Base-by-base conservation (phyloP, 768 basidiomycete genomes). In the Saitozyma sp. region DNA sequence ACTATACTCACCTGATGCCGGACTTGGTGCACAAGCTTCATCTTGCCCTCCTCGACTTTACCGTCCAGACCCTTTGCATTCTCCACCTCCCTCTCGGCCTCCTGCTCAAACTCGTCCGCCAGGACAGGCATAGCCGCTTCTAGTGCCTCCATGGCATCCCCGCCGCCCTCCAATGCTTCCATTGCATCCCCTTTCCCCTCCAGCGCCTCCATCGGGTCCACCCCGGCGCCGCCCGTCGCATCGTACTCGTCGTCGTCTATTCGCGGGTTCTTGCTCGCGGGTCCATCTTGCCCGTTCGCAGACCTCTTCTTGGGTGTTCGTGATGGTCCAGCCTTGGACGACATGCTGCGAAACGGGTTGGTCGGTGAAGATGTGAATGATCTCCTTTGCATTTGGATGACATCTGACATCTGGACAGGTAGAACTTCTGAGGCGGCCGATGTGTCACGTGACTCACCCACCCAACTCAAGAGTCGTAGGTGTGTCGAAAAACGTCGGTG, bases 31-130 rank as follows among this genome's bases (percentile, higher is more conserved):
- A 78, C 76, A 9, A 81, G 66, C 51, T 79, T 76, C 68, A 80
- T 71, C 57, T 79, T 79, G 11, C 78, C 79, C 50, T 74, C 76
- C 20, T 77, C 79, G 16, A 66, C 74, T 1, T 56, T 71, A 14
- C 88, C 91, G 9, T 88, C 90, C 69, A 98, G 80, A 6, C 94
- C 94, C 52, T 90, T 90, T 69, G 88, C 91, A 1, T 89, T 90
- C 19, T 88, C 89, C 61, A 97, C 87, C 78, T 96, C 92, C 52
- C 93, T 86, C 78, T 91, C 92, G 0, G 91, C 92, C 71, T 94
- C 91, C 0, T 89, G 92, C 80, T 94, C 91, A 75, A 97, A 92
- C 66, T 95, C 93, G 80, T 98, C 95, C 10, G 95, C 84, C 8
- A 92, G 87, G 0, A 91, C 83, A 8, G 92, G 90, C 57, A 84